Conservation (phyloP, 2,329 filamentous ascomycete genomes). For the Gyromitra esculenta region DNA sequence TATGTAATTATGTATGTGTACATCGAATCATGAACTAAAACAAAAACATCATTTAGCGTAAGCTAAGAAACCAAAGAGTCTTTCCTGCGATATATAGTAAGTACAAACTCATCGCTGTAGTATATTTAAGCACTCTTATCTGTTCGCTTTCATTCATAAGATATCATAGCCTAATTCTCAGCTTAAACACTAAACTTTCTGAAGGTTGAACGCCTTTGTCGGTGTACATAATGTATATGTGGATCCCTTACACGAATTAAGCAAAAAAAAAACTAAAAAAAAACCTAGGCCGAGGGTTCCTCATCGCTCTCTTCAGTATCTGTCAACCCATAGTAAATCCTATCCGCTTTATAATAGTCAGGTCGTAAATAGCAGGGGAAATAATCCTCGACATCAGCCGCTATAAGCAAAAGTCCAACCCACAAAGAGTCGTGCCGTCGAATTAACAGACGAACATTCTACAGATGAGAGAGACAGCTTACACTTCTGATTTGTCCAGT, state of each 20-base stretch:
- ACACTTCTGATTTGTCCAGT: conserved; percentile 25
- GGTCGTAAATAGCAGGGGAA: not conserved
- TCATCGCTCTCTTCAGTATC: not conserved
- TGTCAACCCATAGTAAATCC: not conserved
- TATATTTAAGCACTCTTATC: not conserved
- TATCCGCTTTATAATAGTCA: not conserved
- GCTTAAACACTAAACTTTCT: not conserved
- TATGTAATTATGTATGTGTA: not conserved
- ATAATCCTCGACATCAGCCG: not conserved
- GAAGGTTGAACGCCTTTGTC: not conserved
- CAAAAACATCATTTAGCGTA: not conserved
- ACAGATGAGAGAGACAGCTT: not conserved
- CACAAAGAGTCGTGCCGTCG: not conserved
- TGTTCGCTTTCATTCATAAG: not conserved
- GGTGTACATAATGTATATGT: not conserved
- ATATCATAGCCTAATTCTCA: not conserved
- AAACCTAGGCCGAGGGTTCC: not conserved
- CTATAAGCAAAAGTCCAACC: not conserved
- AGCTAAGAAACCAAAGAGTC: not conserved
- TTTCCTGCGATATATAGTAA: not conserved
- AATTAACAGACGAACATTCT: not conserved
- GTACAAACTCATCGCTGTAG: not conserved
- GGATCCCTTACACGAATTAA: too few relatives aligned
- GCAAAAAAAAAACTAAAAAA: not conserved
- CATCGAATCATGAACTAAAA: not conserved